Base-by-base conservation (phyloP, 2,329 filamentous ascomycete genomes). In the Pseudofabraea citricarpa region DNA sequence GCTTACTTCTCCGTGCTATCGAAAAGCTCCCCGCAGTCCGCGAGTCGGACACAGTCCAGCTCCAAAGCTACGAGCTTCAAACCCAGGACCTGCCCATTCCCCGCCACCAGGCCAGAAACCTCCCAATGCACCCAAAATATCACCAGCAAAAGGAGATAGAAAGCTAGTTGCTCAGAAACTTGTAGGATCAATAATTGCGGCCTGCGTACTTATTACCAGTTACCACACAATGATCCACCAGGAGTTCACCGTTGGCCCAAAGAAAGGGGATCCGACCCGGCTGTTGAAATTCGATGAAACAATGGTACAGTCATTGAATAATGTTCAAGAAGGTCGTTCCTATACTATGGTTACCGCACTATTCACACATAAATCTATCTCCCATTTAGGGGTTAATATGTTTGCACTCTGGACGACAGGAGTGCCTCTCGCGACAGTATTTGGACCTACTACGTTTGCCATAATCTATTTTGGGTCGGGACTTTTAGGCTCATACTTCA, bases 381-480 rank as follows among this genome's bases (percentile, higher is more conserved):
- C 49, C 1, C 61, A 64, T 38, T 36, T 63, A n/a, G 48, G 32
- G 2, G 22, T 60, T 26, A 63, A 62, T 48, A 63, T 62, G 57
- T 51, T 55, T 13, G 54, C 43, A 1, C 29, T 62, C 2, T 44
- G 49, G 33, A 54, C 53, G 26, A 56, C 61, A 9, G 46, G 59
- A 21, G 49, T 49, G 4, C 40, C 47, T 0, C 47, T 60, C n/a
- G 50, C 43, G 10, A 5, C 4, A 6, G 2, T 22, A 5, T 36
- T 37, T 16, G 49, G 51, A 6, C 7, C 38, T 6, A 20, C 40
- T n/a, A 19, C 37, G 8, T 54, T 54, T 29, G 4, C 38, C 1
- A 21, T 43, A 13, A 6, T 51, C 2, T 54, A 46, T 27, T 32
- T 52, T 23, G 53, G 53, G 43, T 40, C 10, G 53, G 51, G 15